Percentiles rank a stretch among this genome's conserved stretches.
phyloP scores from a whole-genome alignment of 345 rosid species.

The Carallia brachiata region DNA sequence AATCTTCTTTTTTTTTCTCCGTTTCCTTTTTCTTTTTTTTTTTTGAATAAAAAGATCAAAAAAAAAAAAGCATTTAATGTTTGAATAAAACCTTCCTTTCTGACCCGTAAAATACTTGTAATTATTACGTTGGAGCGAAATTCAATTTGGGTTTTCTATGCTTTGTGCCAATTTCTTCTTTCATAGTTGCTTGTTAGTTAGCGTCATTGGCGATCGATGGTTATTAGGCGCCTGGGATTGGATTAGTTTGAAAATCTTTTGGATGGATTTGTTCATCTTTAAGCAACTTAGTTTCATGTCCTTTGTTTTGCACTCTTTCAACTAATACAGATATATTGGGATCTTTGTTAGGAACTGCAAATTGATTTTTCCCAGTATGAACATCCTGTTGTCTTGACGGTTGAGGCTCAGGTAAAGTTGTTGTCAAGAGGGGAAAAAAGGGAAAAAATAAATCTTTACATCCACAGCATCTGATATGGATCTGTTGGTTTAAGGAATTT shows the following conservation, averaged over 20 bases:
- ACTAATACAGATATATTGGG: background rate
- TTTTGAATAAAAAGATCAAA: background rate
- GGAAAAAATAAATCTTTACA: too few relatives aligned
- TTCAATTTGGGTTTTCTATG: slow-evolving; percentile 12
- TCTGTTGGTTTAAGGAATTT: slow-evolving; percentile 1
- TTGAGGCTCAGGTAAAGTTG: slow-evolving; percentile 68
- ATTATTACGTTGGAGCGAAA: background rate
- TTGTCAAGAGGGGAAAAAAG: too few relatives aligned
- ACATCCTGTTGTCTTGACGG: slow-evolving; percentile 83
- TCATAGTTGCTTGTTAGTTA: background rate
- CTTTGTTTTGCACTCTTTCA: too few relatives aligned
- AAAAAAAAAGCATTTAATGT: too few relatives aligned
- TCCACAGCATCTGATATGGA: background rate
- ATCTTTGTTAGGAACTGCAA: slow-evolving; percentile 58
- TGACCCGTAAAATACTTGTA: background rate
- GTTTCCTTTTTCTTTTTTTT: background rate
- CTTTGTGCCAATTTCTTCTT: slow-evolving; percentile 2
- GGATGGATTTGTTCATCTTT: too few relatives aligned
- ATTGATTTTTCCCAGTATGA: slow-evolving; percentile 68
- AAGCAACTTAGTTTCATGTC: too few relatives aligned
- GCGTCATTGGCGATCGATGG: background rate
- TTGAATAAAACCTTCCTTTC: background rate
- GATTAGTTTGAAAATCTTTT: too few relatives aligned
- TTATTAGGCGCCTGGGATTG: background rate
- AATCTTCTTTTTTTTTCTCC: too few relatives aligned